Evolutionary conservation across 2,329 filamentous ascomycete genomes (phyloP).

Genomic region (Fusarium stilboides): DNA sequence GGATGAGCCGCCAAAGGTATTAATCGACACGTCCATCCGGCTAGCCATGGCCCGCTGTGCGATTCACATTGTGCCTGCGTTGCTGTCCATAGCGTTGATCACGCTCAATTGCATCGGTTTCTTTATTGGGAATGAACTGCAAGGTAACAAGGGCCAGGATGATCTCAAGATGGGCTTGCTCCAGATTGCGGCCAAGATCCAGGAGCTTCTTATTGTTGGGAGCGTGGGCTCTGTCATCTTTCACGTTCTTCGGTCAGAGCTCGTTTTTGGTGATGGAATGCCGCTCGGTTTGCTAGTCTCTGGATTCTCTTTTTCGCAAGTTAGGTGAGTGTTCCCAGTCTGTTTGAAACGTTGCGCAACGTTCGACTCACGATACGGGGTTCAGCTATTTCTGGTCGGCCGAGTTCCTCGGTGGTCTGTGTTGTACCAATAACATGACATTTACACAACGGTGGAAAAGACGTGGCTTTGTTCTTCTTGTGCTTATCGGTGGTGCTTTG

Average conservation of each 20-base stretch:
- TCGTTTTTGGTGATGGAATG: conserved; percentile 18
- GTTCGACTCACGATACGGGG: too few species aligned
- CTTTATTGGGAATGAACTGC: conserved; percentile 22
- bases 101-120: not conserved
- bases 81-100: not conserved
- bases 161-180: conserved; percentile 19
- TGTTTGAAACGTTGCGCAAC: too few species aligned
- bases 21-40: conserved; percentile 1
- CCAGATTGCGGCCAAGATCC: conserved; percentile 27
- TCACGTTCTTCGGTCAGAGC: conserved; percentile 14
- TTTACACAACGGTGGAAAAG: not conserved
- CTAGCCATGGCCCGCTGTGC: conserved; percentile 8
- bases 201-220: conserved; percentile 30
- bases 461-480: conserved; percentile 3
- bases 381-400: conserved; percentile 25
- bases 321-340: conserved; percentile 4
- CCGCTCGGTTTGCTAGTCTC: conserved; percentile 23
- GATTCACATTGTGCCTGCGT: conserved; percentile 2
- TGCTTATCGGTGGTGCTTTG: conserved; percentile 10
- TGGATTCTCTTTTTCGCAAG: conserved; percentile 14
- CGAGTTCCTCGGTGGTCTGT: conserved; percentile 13
- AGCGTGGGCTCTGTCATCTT: conserved; percentile 21
- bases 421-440: not conserved
- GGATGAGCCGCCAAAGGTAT: conserved; percentile 8
- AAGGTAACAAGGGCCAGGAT: not conserved